Base-by-base conservation (phyloP, 1,284 basidiomycete species). In the Phellopilus nigrolimitatus region DNA sequence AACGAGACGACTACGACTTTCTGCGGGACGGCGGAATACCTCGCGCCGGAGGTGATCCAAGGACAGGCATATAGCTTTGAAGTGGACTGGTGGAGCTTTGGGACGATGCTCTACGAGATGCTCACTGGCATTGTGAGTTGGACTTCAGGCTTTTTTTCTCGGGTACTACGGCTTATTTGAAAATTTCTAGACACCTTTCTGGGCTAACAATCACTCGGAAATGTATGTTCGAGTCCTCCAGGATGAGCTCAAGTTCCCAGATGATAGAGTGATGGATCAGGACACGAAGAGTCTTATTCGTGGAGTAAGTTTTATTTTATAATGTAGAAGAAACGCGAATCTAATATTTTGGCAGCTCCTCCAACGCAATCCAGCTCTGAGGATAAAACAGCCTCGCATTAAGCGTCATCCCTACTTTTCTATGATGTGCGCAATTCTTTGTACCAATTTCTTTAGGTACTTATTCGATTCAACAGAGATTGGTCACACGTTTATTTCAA, bases 41-140 rank as follows among this genome's bases (percentile, higher is more conserved):
- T 97, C 13, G 93, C 92, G 13, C 92, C 92, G 0, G 92, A 95
- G 66, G 92, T 98, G 46, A 91, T 98, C 61, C 88, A 93, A 62
- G 90, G 93, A 3, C 69, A 89, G 58, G 80, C 89, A 15, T 97
- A 98, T 67, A 88, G 88, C 57, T 97, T 95, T 63, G 91, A 95
- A 60, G 92, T 95, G 17, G 95, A 98, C 66, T 95, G 93, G 91
- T 98, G 95, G 94, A 90, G 88, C 58, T 89, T 97, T 62, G 95
- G 95, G 15, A 97, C 94, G 55, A 97, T 98, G 87, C 72, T 97
- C 52, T 94, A 90, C 66, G 95, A 98, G 72, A 95, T 95, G 83
- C 71, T 92, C 66, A 89, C 86, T 36, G 91, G 91, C 30, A 89
- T 91, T 58, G 88, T 91, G 66, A 73, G 87, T 82, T 10, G 24